Evolutionary conservation across 768 basidiomycete genomes (phyloP).

Genomic region (Lentinula detonsa): DNA sequence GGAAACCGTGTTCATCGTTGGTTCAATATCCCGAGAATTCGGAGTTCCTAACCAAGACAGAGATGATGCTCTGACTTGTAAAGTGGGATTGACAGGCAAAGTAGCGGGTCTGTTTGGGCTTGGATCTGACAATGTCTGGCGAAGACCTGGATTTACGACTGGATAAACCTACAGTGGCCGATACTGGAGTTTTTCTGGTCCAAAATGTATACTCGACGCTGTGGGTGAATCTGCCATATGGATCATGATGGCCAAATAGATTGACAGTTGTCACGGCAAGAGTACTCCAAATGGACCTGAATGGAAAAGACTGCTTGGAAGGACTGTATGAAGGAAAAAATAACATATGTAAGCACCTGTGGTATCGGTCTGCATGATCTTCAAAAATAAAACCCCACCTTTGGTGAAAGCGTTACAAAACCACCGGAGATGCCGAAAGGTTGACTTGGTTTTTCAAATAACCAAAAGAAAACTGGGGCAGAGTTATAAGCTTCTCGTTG

Average conservation of each 20-base stretch:
- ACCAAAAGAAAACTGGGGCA: too few species aligned
- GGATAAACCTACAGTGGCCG: not conserved
- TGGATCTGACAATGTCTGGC: too few species aligned
- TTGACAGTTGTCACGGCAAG: not conserved
- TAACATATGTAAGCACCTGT: not conserved
- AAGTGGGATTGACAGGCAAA: too few species aligned
- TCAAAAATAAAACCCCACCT: not conserved
- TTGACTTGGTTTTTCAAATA: too few species aligned
- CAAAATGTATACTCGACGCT: not conserved
- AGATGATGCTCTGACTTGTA: too few species aligned
- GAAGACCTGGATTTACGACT: too few species aligned
- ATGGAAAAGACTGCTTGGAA: too few species aligned
- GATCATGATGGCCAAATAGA: not conserved
- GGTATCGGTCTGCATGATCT: not conserved
- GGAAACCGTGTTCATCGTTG: not conserved
- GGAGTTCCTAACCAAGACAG: not conserved
- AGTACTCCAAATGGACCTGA: too few species aligned
- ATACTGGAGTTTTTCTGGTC: not conserved
- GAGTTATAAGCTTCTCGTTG: too few species aligned
- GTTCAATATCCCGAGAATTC: not conserved
- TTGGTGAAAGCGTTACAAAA: not conserved
- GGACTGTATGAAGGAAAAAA: too few species aligned
- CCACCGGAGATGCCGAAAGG: not conserved
- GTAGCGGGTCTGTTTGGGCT: too few species aligned
- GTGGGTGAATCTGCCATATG: not conserved